Evolutionary conservation across 202 grass and related monocot genomes (phyloP).

Genomic region (Zizania palustris): DNA sequence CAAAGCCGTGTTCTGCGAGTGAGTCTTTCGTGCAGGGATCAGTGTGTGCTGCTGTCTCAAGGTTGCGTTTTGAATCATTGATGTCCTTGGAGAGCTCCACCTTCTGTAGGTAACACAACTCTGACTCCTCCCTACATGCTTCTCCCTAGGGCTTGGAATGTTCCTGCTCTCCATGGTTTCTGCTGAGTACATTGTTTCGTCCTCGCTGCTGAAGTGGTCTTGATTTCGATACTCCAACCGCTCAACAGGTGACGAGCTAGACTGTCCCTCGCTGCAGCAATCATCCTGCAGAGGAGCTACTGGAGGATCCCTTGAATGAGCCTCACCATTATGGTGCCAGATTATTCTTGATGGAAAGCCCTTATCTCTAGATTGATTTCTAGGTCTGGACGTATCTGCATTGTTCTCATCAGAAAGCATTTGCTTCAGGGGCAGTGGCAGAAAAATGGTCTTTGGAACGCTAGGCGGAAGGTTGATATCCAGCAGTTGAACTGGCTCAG

Average conservation of each 20-base stretch:
- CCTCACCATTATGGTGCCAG: constrained; percentile 52
- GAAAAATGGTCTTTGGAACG: constrained; percentile 76
- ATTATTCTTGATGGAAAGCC: constrained; percentile 51
- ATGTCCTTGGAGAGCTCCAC: constrained; percentile 70
- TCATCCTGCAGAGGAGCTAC: constrained; percentile 34
- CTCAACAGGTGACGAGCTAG: constrained; percentile 61
- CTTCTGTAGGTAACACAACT: constrained; percentile 78
- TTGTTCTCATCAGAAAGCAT: constrained; percentile 87
- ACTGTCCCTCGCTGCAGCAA: constrained; percentile 65
- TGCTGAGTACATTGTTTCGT: constrained; percentile 95
- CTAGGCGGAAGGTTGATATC: constrained; percentile 69
- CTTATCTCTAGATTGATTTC: constrained; percentile 52
- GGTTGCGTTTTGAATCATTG: constrained; percentile 39
- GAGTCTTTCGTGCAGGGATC: constrained; percentile 64
- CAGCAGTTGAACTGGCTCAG: constrained; percentile 51
- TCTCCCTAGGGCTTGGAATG: constrained; percentile 64
- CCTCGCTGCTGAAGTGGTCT: constrained; percentile 65
- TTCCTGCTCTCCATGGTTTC: constrained; percentile 99
- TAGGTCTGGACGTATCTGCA: constrained; percentile 42
- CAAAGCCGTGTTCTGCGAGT: constrained; percentile 52
- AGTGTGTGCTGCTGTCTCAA: constrained; percentile 67
- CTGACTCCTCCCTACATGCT: constrained; percentile 79
- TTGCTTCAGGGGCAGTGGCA: constrained; percentile 84
- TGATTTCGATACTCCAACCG: constrained; percentile 46
- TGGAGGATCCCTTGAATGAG: constrained; percentile 41